phyloP scores from a whole-genome alignment of 2,329 filamentous ascomycete species.

The Alternaria metachromatica region DNA sequence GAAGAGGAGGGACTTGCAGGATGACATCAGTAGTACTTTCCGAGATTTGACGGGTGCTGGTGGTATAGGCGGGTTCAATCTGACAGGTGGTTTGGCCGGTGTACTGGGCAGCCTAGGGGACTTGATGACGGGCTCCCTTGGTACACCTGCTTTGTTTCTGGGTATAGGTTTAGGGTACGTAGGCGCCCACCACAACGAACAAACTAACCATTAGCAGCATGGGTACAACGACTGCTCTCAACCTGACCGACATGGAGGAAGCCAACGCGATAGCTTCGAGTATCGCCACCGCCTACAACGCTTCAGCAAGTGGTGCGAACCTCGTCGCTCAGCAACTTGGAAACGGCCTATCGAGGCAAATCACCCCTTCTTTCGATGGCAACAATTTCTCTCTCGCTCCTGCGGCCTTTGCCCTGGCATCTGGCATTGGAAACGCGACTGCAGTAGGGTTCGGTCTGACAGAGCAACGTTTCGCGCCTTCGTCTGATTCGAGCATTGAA shows the following conservation, averaged over 20 bases:
- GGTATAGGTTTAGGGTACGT: constrained; percentile 40
- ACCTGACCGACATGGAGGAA: constrained; percentile 25
- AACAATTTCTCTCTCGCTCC: constrained; percentile 19
- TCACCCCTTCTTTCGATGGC: constrained; percentile 20
- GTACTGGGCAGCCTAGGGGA: constrained; percentile 20
- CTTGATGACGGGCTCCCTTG: constrained; percentile 19
- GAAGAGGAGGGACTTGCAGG: constrained; percentile 15
- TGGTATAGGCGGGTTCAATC: constrained; percentile 9
- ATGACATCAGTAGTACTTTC: constrained; percentile 16
- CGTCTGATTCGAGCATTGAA: constrained; percentile 23
- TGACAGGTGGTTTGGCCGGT: constrained; percentile 18
- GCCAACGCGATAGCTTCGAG: constrained; percentile 25
- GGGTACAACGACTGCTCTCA: constrained; percentile 34
- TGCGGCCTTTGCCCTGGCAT: constrained; percentile 33
- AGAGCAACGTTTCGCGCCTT: constrained; percentile 22
- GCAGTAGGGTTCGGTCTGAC: constrained; percentile 35
- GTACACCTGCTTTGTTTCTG: constrained; percentile 37
- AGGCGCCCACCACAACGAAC: not conserved
- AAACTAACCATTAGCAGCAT: constrained; percentile 26
- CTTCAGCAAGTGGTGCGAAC: constrained; percentile 32
- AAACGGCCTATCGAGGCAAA: constrained; percentile 28
- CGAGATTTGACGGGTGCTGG: constrained; percentile 8
- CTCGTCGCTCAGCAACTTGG: constrained; percentile 36
- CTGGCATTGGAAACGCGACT: constrained; percentile 37
- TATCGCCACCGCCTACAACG: constrained; percentile 28